These are phyloP conservation scores for Botrytis elliptica DNA, from an alignment of 2,329 filamentous ascomycete genomes.

Conservation along the genomic window DNA sequence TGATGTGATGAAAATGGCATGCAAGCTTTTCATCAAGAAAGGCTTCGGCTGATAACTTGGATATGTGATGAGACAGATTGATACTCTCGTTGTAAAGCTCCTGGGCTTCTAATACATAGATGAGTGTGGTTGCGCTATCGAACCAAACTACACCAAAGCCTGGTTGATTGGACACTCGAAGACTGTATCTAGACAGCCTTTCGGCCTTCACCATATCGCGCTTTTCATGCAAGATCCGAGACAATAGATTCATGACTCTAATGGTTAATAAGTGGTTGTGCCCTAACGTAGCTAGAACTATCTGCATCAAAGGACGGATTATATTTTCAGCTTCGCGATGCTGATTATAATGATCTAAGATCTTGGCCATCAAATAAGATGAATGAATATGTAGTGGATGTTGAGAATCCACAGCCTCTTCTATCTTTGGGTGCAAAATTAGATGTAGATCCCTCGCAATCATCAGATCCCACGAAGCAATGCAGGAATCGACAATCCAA, in stretches of 20 bases:
- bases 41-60: accelerated
- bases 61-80: no score
- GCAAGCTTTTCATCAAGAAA: accelerated
- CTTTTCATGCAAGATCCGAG: no score
- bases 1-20: accelerated
- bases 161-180: background rate
- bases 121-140: background rate
- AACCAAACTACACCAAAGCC: background rate
- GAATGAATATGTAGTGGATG: background rate
- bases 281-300: background rate
- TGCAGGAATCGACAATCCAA: background rate
- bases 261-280: background rate
- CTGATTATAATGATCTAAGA: accelerated
- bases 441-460: background rate
- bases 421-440: background rate
- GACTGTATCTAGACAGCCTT: background rate
- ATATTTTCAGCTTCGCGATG: background rate
- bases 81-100: background rate
- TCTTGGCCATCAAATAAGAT: background rate
- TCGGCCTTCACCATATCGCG: no score
- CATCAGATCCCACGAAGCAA: accelerated
- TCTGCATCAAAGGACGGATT: background rate
- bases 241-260: background rate
- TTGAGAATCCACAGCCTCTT: background rate
- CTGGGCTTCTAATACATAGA: accelerated